Evolutionary conservation across 805 yeast genomes (phyloP), one percentile per base, ranked within the genome.

Genomic region (Priceomyces medius): DNA sequence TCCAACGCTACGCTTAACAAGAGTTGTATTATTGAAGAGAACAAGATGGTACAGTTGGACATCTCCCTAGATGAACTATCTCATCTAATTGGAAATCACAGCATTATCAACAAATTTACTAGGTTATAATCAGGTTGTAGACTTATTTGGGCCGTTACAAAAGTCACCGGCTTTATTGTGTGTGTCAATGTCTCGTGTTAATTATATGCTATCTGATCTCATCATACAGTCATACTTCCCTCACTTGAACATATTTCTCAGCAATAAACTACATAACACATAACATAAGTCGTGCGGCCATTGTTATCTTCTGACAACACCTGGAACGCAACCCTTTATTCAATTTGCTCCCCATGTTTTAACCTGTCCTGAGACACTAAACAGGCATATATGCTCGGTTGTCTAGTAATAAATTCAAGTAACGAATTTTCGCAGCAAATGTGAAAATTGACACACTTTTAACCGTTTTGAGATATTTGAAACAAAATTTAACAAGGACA

Each of bases 11-110:
- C 58, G 40, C 50, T 58, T 40, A 61, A 59, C 50, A 64, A 54
- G 43, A 59, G 56, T 43, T 51, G 55, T 20, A 55, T 65, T 17
- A 45, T 70, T 17, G 73, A 67, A 36, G 80, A 76, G 42, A 65
- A 73, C 40, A 71, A 74, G 49, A 68, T 71, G 67, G 75, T 74
- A 31, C 77, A 76, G 41, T 51, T 77, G 29, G 82, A 79, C 41
- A 57, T 79, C 8, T 68, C 76, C 3, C 54, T 81, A 29, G 76
- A 71, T 29, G 86, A 80, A 50, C 50, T 81, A 21, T 63, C 73
- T n/a, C 46, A 38, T 20, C 43, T 60, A 32, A 42, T 64, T 3
- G 54, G 49, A 10, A 64, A 60, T 12, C 53, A 42, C 40, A 48
- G 42, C 24, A 41, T 47, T 4, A 55, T 46, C 35, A 60, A 53